Conservation (phyloP, 495 filamentous ascomycete genomes). For the Astrocystis sublimbata region DNA sequence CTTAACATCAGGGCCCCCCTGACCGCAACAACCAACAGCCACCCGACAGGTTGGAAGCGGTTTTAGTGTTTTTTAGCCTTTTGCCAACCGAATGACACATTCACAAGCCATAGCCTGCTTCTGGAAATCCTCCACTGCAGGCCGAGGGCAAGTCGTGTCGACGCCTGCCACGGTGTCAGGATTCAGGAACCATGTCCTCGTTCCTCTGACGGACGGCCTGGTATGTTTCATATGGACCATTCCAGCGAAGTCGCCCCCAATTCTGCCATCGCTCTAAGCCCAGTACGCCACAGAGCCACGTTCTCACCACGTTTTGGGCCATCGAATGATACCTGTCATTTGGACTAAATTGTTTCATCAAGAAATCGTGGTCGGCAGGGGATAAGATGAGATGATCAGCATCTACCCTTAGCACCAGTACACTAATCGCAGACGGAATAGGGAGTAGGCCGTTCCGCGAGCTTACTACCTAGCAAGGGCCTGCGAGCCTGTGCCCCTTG, state of each 20-base stretch:
- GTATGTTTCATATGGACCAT: constrained; percentile 11
- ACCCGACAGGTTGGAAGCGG: constrained; percentile 17
- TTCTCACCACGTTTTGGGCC: constrained; percentile 12
- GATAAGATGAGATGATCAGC: not conserved
- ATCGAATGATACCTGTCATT: not conserved
- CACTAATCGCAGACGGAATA: not conserved
- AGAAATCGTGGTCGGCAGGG: not conserved
- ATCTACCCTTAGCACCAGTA: not conserved
- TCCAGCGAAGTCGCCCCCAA: not conserved
- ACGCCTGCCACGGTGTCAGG: no score
- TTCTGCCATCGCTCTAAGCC: not conserved
- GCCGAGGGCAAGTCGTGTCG: not conserved
- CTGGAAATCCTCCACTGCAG: constrained; percentile 7
- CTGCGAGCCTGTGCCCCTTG: not conserved
- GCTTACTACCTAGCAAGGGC: not conserved
- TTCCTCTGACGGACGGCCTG: constrained; percentile 1
- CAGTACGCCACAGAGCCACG: constrained; percentile 3
- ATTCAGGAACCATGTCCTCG: not conserved
- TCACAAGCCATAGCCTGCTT: constrained; percentile 7
- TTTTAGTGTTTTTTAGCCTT: constrained; percentile 7
- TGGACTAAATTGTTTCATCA: not conserved
- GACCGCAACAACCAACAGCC: not conserved
- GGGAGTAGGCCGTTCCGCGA: not conserved
- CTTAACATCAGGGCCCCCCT: not conserved
- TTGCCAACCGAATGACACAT: constrained; percentile 9